Evolutionary conservation across 148 eudicot species (phyloP).

Genomic region (Beta vulgaris): DNA sequence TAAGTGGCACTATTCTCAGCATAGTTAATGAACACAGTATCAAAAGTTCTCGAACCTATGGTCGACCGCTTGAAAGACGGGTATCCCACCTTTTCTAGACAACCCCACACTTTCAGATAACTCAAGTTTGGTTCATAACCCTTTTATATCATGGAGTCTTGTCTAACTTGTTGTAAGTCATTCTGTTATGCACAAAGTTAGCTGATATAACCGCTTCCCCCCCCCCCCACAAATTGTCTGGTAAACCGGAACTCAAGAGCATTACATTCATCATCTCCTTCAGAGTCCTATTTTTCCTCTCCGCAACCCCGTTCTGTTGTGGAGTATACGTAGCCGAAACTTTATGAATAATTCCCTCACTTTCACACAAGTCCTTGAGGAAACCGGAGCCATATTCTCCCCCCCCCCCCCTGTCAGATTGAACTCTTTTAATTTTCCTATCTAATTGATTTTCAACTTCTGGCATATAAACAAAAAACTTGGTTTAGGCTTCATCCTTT

Average conservation of each 20-base stretch:
- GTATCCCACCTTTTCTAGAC: background rate
- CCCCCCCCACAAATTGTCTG: background rate
- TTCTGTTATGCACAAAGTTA: background rate
- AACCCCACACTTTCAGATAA: background rate
- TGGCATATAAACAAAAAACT: background rate
- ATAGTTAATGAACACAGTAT: no score
- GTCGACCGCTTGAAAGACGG: background rate
- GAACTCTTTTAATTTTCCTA: background rate
- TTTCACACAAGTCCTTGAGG: background rate
- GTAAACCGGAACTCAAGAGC: background rate
- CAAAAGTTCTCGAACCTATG: no score
- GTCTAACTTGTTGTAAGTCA: background rate
- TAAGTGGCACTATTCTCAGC: no score
- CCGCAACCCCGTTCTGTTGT: background rate
- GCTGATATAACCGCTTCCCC: background rate
- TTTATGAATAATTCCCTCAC: background rate
- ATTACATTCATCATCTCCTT: constrained; percentile 9
- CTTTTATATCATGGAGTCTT: background rate
- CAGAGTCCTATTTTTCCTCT: background rate
- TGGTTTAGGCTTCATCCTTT: background rate
- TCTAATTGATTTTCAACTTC: constrained; percentile 1
- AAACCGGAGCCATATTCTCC: background rate
- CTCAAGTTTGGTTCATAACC: constrained; percentile 1
- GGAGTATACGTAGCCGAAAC: background rate
- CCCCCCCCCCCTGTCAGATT: constrained; percentile 1